Conservation (phyloP, 1,139 yeast genomes). For the Yamadazyma pseudoaaseri region DNA sequence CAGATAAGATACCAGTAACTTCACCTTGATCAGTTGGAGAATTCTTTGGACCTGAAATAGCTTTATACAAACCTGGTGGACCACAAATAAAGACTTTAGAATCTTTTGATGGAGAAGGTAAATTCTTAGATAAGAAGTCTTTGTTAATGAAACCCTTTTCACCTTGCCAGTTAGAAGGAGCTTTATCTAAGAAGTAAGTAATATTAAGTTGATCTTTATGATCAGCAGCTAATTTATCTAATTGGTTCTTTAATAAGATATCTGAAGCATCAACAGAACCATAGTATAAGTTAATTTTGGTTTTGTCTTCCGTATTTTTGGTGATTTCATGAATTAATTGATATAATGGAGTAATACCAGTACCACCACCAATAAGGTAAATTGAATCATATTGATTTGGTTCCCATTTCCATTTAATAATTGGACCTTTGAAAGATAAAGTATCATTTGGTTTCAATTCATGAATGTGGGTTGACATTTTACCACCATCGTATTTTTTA, state of each 20-base stretch:
- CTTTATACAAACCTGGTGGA: conserved; percentile 61
- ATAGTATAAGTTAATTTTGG: conserved; percentile 69
- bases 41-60: conserved; percentile 72
- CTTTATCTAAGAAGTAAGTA: conserved; percentile 71
- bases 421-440: conserved; percentile 91
- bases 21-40: conserved; percentile 96
- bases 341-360: conserved; percentile 93
- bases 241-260: conserved; percentile 74
- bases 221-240: conserved; percentile 63
- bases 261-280: conserved; percentile 81
- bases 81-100: conserved; percentile 86
- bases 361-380: conserved; percentile 95
- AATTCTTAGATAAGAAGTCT: conserved; percentile 64
- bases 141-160: conserved; percentile 79
- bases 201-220: conserved; percentile 69
- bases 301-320: conserved; percentile 70
- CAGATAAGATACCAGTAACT: conserved; percentile 81
- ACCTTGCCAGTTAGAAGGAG: conserved; percentile 68
- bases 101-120: conserved; percentile 65
- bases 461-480: conserved; percentile 76
- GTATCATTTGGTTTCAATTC: conserved; percentile 76
- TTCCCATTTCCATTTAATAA: conserved; percentile 88
- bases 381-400: conserved; percentile 76
- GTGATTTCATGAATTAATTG: conserved; percentile 83
- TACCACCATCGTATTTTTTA: conserved; percentile 83